These are phyloP conservation scores for Myrica gale DNA, from an alignment of 306 rosid species.

Conservation along the genomic window DNA sequence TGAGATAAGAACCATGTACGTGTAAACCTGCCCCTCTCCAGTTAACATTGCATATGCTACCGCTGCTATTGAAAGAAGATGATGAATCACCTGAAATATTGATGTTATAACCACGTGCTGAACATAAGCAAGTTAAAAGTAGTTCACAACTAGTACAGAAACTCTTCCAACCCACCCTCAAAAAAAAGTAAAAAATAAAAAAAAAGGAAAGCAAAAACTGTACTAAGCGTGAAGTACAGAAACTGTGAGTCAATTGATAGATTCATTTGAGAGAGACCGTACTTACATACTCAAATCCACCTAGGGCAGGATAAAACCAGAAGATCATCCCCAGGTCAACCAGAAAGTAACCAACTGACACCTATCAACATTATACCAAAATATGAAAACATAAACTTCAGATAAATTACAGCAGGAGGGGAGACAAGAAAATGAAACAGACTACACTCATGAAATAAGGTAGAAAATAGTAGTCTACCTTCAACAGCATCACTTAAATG, in stretches of 20 bases:
- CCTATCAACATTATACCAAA: slow-evolving; percentile 45
- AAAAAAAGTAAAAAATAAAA: slow-evolving; percentile 16
- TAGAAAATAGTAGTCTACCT: not conserved
- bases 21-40: slow-evolving; percentile 90
- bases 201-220: not conserved
- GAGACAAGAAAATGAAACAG: slow-evolving; percentile 5
- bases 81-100: slow-evolving; percentile 79
- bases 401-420: slow-evolving; percentile 9
- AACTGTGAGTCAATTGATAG: not conserved
- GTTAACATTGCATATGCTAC: slow-evolving; percentile 81
- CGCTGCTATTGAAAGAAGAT: slow-evolving; percentile 68
- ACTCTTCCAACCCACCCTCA: not conserved
- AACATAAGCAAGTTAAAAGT: slow-evolving; percentile 16
- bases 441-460: slow-evolving; percentile 7
- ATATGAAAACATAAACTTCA: slow-evolving; percentile 9
- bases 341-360: slow-evolving; percentile 85
- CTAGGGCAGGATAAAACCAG: slow-evolving; percentile 85
- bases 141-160: not conserved
- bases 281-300: slow-evolving; percentile 98
- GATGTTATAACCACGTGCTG: slow-evolving; percentile 31
- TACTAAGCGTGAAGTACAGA: not conserved
- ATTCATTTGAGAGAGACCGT: slow-evolving; percentile 31
- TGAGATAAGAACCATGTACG: slow-evolving; percentile 89
- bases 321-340: slow-evolving; percentile 85
- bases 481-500: not conserved